Conservation (phyloP, 768 basidiomycete genomes). For the Russula sp. region DNA sequence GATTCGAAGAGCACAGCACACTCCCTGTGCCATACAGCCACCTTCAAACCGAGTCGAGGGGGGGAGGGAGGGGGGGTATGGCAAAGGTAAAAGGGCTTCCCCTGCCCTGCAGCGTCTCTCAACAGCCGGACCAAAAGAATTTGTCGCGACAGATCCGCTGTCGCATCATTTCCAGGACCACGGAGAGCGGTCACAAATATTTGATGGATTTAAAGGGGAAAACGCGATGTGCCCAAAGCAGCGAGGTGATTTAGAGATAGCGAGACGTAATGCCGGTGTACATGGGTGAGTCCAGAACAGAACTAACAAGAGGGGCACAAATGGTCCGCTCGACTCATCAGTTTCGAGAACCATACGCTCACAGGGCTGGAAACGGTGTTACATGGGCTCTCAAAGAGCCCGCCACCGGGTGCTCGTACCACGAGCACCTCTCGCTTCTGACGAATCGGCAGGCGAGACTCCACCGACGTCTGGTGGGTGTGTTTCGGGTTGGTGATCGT, state of each 20-base stretch:
- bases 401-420: conserved; percentile 12
- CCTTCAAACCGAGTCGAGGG: not conserved
- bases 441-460: not conserved
- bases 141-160: not conserved
- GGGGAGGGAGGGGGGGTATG: too few relatives aligned
- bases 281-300: conserved; percentile 17
- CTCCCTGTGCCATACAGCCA: not conserved
- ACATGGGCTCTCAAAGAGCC: conserved; percentile 5
- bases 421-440: conserved; percentile 7
- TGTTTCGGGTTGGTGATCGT: conserved; percentile 10
- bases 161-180: conserved; percentile 13
- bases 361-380: not conserved
- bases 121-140: conserved; percentile 2
- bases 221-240: conserved; percentile 13
- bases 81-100: not conserved
- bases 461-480: not conserved
- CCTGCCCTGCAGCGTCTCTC: conserved; percentile 1
- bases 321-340: conserved; percentile 16
- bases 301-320: conserved; percentile 18
- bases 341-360: conserved; percentile 14
- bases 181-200: conserved; percentile 11
- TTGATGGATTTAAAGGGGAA: conserved; percentile 16
- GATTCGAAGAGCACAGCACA: not conserved
- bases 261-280: conserved; percentile 20
- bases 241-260: conserved; percentile 17